A percentile compares a stretch with the other conserved stretches of the same genome.
Evolutionary conservation across 1,139 yeast genomes (phyloP).

Genomic region (Lodderomyces jiufengensis): DNA sequence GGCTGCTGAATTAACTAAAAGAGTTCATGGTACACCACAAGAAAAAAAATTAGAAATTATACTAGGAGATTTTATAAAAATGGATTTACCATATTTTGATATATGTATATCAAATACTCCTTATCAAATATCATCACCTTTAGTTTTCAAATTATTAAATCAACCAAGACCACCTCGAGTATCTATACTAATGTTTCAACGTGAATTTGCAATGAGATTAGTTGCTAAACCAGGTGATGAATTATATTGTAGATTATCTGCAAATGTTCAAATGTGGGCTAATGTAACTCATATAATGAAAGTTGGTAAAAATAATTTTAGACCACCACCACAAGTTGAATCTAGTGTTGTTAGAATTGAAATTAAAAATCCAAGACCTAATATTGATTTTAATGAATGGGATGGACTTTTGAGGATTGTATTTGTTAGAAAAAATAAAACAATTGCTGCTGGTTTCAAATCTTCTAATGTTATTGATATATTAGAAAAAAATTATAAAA

Average conservation of each 20-base stretch:
- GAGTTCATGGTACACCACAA: constrained; percentile 94
- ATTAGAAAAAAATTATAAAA: constrained; percentile 82
- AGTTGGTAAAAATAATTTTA: constrained; percentile 92
- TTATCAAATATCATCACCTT: constrained; percentile 93
- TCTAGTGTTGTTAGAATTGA: constrained; percentile 93
- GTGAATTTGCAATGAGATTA: constrained; percentile 91
- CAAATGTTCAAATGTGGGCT: constrained; percentile 99
- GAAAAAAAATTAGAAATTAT: constrained; percentile 88
- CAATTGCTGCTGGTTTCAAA: constrained; percentile 90
- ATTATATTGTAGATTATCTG: constrained; percentile 86
- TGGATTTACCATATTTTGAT: constrained; percentile 92
- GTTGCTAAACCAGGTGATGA: constrained; percentile 95
- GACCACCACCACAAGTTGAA: constrained; percentile 99
- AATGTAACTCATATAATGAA: constrained; percentile 97
- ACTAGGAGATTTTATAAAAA: constrained; percentile 93
- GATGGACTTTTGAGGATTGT: constrained; percentile 90
- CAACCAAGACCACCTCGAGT: constrained; percentile 95
- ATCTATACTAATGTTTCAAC: constrained; percentile 93
- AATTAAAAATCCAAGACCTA: constrained; percentile 87
- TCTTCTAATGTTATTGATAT: constrained; percentile 78
- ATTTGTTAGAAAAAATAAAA: constrained; percentile 90
- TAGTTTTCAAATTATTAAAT: constrained; percentile 86
- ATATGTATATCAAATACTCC: constrained; percentile 97
- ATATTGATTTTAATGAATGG: constrained; percentile 92
- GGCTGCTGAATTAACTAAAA: constrained; percentile 97